Evolutionary conservation across 2,329 filamentous ascomycete genomes (phyloP).

Genomic region (Curvularia verruculosa): DNA sequence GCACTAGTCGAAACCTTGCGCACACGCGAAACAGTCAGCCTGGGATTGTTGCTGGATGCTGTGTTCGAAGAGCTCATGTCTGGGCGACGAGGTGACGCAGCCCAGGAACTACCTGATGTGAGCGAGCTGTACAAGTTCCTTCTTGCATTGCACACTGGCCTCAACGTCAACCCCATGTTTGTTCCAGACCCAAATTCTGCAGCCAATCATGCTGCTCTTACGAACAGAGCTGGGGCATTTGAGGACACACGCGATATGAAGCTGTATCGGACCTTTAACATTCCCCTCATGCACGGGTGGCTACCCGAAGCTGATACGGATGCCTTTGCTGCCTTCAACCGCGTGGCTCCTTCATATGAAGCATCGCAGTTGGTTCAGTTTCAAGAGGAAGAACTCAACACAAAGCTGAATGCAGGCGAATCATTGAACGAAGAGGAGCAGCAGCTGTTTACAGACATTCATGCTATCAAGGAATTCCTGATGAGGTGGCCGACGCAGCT

Average conservation of each 20-base stretch:
- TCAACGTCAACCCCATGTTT: conserved; percentile 96
- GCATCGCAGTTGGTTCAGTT: conserved; percentile 90
- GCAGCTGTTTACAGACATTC: conserved; percentile 79
- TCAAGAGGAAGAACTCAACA: conserved; percentile 84
- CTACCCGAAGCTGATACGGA: conserved; percentile 71
- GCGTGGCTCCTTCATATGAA: conserved; percentile 84
- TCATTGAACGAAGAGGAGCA: conserved; percentile 77
- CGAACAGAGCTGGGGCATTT: conserved; percentile 71
- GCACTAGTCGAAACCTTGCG: conserved; percentile 78
- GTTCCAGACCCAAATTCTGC: conserved; percentile 60
- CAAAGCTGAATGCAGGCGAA: conserved; percentile 67
- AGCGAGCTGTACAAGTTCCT: conserved; percentile 87
- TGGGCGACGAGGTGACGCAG: conserved; percentile 68
- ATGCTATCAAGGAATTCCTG: conserved; percentile 84
- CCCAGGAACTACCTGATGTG: conserved; percentile 77
- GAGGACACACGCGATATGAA: conserved; percentile 86
- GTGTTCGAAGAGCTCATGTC: conserved; percentile 94
- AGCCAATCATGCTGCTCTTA: conserved; percentile 43
- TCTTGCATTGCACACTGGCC: conserved; percentile 87
- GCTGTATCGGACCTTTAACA: conserved; percentile 86
- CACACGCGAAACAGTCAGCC: conserved; percentile 83
- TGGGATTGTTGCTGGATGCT: conserved; percentile 83
- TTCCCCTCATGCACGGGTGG: conserved; percentile 94
- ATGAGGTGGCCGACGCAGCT: conserved; percentile 81
- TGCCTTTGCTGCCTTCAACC: conserved; percentile 71